Conservation (phyloP, 129 eudicot genomes). For the Helianthus tuberosus region DNA sequence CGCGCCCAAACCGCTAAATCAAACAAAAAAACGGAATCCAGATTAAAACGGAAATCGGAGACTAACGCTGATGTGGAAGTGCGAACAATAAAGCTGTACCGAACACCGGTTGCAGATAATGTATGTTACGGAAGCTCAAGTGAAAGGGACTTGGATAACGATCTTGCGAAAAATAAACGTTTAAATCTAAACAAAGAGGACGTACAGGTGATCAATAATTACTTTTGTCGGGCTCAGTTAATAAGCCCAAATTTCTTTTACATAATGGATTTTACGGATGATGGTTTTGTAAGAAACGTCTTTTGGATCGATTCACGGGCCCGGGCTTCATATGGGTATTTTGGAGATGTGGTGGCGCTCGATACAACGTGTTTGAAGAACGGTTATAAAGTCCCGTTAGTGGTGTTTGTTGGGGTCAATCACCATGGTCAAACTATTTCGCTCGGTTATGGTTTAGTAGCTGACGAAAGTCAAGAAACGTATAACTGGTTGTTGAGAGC, state of each 20-base stretch:
- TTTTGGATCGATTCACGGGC: slow-evolving; percentile 92
- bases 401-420: slow-evolving; percentile 75
- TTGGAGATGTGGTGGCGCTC: slow-evolving; percentile 70
- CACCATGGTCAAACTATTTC: slow-evolving; percentile 74
- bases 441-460: slow-evolving; percentile 71
- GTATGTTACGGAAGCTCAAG: slow-evolving; percentile 50
- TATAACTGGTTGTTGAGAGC: slow-evolving; percentile 76
- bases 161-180: slow-evolving; percentile 38
- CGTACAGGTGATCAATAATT: slow-evolving; percentile 46
- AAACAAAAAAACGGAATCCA: slow-evolving; percentile 64
- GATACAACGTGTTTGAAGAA: slow-evolving; percentile 69
- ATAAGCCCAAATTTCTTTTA: slow-evolving; percentile 70
- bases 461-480: slow-evolving; percentile 68
- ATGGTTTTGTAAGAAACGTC: slow-evolving; percentile 64
- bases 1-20: slow-evolving; percentile 77
- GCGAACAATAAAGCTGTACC: slow-evolving; percentile 73
- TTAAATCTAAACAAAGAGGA: slow-evolving; percentile 61
- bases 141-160: slow-evolving; percentile 46
- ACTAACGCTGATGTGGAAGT: slow-evolving; percentile 66
- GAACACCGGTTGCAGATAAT: slow-evolving; percentile 54
- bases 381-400: slow-evolving; percentile 55
- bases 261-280: slow-evolving; percentile 76
- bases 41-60: slow-evolving; percentile 58
- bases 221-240: slow-evolving; percentile 64
- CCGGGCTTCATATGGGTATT: slow-evolving; percentile 70